Evolutionary conservation across 306 rosid genomes (phyloP).

Genomic region (Canavalia gladiata): DNA sequence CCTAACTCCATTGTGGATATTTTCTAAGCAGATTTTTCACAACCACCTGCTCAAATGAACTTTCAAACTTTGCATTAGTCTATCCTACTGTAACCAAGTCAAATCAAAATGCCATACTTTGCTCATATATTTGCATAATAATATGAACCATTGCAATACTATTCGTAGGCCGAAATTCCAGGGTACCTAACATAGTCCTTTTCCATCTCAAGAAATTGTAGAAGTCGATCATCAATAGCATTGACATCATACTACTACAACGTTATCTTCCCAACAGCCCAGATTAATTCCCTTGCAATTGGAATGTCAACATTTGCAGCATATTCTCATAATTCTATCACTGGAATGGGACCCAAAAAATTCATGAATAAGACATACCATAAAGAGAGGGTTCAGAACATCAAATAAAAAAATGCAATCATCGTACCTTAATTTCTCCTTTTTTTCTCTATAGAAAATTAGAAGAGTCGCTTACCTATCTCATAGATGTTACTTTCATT

Average conservation of each 20-base stretch:
- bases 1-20: slow-evolving; percentile 99
- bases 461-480: slow-evolving; percentile 69
- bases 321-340: slow-evolving; percentile 97
- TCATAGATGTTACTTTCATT: slow-evolving; percentile 98
- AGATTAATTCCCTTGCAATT: slow-evolving; percentile 98
- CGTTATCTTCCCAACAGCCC: slow-evolving; percentile 99
- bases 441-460: slow-evolving; percentile 16
- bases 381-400: slow-evolving; percentile 9
- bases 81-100: slow-evolving; percentile 29
- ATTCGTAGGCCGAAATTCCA: slow-evolving; percentile 30
- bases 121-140: slow-evolving; percentile 28
- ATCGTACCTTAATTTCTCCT: slow-evolving; percentile 29
- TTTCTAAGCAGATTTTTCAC: slow-evolving; percentile 96
- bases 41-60: slow-evolving; percentile 77
- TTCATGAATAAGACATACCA: slow-evolving; percentile 43
- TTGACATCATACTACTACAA: slow-evolving; percentile 98
- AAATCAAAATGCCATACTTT: slow-evolving; percentile 26
- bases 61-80: slow-evolving; percentile 48
- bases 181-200: slow-evolving; percentile 83
- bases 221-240: slow-evolving; percentile 98
- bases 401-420: slow-evolving; percentile 26
- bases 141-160: slow-evolving; percentile 30
- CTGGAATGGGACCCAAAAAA: slow-evolving; percentile 63
- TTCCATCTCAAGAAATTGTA: slow-evolving; percentile 99
- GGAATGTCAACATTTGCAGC: slow-evolving; percentile 99